Base-by-base conservation (phyloP, 305 asterid species). In the Salvia sclarea region DNA sequence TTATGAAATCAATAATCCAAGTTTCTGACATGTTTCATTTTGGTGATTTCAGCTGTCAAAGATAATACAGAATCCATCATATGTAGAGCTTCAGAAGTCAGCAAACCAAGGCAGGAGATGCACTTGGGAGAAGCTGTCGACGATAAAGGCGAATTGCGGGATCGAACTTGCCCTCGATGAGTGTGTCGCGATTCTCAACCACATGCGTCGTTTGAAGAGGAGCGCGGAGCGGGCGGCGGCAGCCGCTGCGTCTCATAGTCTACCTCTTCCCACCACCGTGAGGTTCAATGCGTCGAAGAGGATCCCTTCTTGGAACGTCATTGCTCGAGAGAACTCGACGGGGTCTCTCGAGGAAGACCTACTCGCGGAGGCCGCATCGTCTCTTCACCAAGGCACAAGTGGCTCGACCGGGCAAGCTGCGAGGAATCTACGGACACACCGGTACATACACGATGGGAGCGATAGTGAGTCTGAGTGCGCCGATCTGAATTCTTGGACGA, bases 101-200 rank as follows among this genome's bases (percentile, higher is more conserved):
- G 95, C 94, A 25, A 85, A 90, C 70, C 97, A 93, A 69, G 98
- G 98, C 16, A 81, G 97, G 55, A 78, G 96, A 53, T 90, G 96
- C 80, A 93, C 91, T 5, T 93, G 97, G 97, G 98, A 93, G 84
- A 93, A 93, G 74, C 91, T 93, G 16, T 88, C 97, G 0, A 87
- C 97, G 40, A 85, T 93, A 21, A 93, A 88, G 82, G 96, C 95
- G 12, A 93, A 90, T 66, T 93, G 98, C 25, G 96, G 96, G 33
- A 93, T 93, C 43, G 98, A 93, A 73, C 95, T 90, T 47, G 94
- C 95, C 28, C 92, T 93, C 1, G 98, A 93, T 2, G 97, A 90
- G 66, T 87, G 95, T 6, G 96, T 87, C 0, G 86, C 88, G 1
- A 77, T 93, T 25, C 96, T 93, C 69, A 88, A 90, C 79, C 97